Evolutionary conservation across 768 basidiomycete species (phyloP).

Genomic region (Termitomyces sp.): DNA sequence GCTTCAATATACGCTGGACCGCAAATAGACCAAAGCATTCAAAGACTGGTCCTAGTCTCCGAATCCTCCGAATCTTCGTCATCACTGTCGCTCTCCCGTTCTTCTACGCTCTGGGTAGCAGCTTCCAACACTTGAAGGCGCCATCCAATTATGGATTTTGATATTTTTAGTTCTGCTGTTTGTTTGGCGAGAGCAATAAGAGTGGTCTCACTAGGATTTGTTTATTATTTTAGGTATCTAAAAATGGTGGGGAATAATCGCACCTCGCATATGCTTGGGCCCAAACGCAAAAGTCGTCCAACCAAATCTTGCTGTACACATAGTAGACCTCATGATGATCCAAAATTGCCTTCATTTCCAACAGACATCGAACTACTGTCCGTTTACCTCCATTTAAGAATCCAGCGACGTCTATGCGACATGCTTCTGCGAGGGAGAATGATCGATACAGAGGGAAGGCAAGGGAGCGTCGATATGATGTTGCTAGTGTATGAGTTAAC

Average conservation of each 20-base stretch:
- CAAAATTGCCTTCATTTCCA: constrained; percentile 68
- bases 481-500: constrained; percentile 42
- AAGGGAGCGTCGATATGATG: constrained; percentile 71
- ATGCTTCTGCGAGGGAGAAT: constrained; percentile 65
- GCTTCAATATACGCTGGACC: neutral
- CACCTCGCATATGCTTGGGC: constrained; percentile 65
- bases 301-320: constrained; percentile 83
- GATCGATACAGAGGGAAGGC: constrained; percentile 79
- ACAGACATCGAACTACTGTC: constrained; percentile 53
- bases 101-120: constrained; percentile 33
- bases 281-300: constrained; percentile 86
- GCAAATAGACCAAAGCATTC: neutral
- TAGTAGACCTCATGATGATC: constrained; percentile 86
- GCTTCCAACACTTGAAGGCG: constrained; percentile 63
- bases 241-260: constrained; percentile 15
- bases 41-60: neutral
- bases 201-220: constrained; percentile 47
- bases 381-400: constrained; percentile 59
- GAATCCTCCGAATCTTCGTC: constrained; percentile 42
- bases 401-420: constrained; percentile 56
- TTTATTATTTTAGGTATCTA: neutral
- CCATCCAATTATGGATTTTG: constrained; percentile 63
- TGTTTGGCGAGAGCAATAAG: constrained; percentile 40
- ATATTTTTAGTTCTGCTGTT: constrained; percentile 34
- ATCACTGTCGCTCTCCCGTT: constrained; percentile 59